Percentiles rank a stretch among this genome's conserved stretches.
phyloP scores from a whole-genome alignment of 23 red algal genomes.

The Chondrus crispus region DNA sequence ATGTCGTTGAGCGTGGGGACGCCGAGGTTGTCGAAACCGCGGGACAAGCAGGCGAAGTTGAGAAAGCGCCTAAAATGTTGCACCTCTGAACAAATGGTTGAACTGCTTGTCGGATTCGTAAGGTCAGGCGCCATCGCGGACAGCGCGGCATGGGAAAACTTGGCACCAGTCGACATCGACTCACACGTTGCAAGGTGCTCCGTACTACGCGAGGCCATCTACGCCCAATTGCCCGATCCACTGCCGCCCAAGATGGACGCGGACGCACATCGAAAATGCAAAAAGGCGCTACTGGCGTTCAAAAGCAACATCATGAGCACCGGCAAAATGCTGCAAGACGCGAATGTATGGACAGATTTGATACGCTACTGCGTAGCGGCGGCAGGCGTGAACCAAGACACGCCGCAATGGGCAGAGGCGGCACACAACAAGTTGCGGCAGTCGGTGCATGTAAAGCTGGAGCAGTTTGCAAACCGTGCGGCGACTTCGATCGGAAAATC shows the following conservation, averaged over 20 bases:
- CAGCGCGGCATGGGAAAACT: not conserved
- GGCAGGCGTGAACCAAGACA: not conserved
- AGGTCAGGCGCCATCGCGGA: not conserved
- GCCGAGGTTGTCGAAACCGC: not conserved
- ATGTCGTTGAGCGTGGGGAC: not conserved
- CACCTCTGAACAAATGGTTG: slow-evolving; percentile 14
- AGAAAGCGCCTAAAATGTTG: slow-evolving; percentile 20
- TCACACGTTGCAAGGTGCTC: not conserved
- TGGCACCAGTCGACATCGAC: not conserved
- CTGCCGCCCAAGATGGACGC: no score
- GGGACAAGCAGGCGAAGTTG: slow-evolving; percentile 16
- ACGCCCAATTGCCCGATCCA: no score
- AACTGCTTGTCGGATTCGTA: not conserved
- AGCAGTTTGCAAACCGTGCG: slow-evolving; percentile 26
- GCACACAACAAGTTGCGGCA: not conserved
- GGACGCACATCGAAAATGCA: not conserved
- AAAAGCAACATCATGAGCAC: not conserved
- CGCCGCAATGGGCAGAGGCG: not conserved
- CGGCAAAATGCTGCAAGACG: not conserved
- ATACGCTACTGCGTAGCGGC: not conserved
- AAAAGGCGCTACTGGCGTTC: not conserved
- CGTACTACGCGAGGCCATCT: no score
- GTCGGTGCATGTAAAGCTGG: not conserved
- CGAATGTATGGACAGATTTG: not conserved
- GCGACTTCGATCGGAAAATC: not conserved